Evolutionary conservation across 2,329 filamentous ascomycete genomes (phyloP), one percentile per base, ranked within the genome.

Genomic region (Clonostachys rosea): DNA sequence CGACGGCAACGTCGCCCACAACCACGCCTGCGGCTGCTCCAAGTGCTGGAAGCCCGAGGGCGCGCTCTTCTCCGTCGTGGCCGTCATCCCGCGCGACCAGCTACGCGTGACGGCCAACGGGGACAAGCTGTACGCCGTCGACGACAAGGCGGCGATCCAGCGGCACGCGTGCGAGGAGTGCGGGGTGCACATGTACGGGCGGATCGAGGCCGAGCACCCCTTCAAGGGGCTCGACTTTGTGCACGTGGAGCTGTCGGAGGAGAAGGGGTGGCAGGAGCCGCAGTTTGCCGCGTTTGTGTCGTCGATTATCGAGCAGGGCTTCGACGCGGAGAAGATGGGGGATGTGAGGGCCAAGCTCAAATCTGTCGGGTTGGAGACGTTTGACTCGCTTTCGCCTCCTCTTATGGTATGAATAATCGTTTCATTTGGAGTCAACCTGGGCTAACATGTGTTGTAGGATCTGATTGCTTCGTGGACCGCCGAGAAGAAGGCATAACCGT

Each of bases 171-270:
- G 82, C 72, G 70, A 61, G 40, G 68, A 70, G n/a, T 85, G 82
- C 56, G 79, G 79, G 18, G 75, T 78, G 12, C 81, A 85, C 57
- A 49, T 87, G 56, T 87, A 71, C 57, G 83, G 84, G 17, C 78
- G 81, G 42, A 86, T 87, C 56, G 78, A 82, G 54, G 72, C 70
- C 50, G 78, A 83, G 2, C 84, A 87, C 57, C 66, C 83, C 0
- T 87, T 87, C 71, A 78, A 81, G 61, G 83, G 83, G 1, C 69
- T 87, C n/a, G 82, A 84, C 60, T 87, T 87, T 60, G 80, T 87
- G 10, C 83, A 87, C 62, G 71, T 70, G 1, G 83, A 87, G 65
- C 66, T 87, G 42, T 78, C 74, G n/a, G 67, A 75, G 44, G 63
- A 75, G 47, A 71, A 76, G 59, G 83, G 83, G n/a, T 87, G 84